These are phyloP conservation scores for Coemansia aciculifera DNA, from an alignment of 192 early-diverging fungal genomes.

Conservation along the genomic window DNA sequence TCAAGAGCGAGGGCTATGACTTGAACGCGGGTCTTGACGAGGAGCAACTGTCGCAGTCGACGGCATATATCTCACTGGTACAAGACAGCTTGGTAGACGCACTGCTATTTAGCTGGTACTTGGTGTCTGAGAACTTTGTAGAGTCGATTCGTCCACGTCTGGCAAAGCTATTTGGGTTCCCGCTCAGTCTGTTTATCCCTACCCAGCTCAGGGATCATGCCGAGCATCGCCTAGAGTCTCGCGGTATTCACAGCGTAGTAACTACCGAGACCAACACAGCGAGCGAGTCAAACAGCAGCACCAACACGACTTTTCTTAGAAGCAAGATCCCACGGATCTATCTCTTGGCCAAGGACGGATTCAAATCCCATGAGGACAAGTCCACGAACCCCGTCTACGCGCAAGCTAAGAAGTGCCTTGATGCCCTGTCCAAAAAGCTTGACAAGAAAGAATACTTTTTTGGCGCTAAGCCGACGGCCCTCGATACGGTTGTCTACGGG, in stretches of 20 bases:
- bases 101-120: constrained; percentile 80
- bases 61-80: constrained; percentile 65
- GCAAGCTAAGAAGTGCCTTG: constrained; percentile 66
- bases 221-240: constrained; percentile 58
- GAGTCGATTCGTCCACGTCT: constrained; percentile 73
- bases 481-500: constrained; percentile 83
- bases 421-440: constrained; percentile 68
- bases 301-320: neutral
- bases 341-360: constrained; percentile 45
- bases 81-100: constrained; percentile 78
- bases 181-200: constrained; percentile 68
- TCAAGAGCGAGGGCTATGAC: constrained; percentile 36
- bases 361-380: constrained; percentile 53
- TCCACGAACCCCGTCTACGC: constrained; percentile 63
- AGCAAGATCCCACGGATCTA: constrained; percentile 38
- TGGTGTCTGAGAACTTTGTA: constrained; percentile 79
- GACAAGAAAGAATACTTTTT: constrained; percentile 80
- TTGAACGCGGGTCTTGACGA: constrained; percentile 22
- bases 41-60: constrained; percentile 41
- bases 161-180: constrained; percentile 68
- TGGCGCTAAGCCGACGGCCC: constrained; percentile 70
- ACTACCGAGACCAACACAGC: neutral
- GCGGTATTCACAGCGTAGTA: constrained; percentile 33
- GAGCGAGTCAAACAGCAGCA: neutral
- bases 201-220: constrained; percentile 74